These are phyloP conservation scores for Cercophora scortea DNA, from an alignment of 495 filamentous ascomycete species.

Conservation along the genomic window DNA sequence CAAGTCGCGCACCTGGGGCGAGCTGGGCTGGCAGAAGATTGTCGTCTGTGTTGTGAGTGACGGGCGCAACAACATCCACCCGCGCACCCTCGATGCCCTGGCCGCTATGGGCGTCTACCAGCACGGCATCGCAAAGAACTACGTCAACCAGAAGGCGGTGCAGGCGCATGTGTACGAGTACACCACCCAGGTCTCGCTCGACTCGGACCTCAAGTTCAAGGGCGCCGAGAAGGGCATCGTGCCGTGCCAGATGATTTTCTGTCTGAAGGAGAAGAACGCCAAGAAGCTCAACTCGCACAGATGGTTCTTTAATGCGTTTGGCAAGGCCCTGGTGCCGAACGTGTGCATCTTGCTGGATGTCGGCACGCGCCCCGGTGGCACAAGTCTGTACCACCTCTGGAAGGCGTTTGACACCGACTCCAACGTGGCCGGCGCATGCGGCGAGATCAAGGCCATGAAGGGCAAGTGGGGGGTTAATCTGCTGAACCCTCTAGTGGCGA, in stretches of 20 bases:
- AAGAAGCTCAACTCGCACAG: slow-evolving; percentile 98
- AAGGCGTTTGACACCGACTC: slow-evolving; percentile 98
- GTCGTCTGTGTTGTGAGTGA: slow-evolving; percentile 95
- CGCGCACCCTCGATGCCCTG: slow-evolving; percentile 87
- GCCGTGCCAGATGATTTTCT: slow-evolving; percentile 98
- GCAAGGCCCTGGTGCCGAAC: slow-evolving; percentile 84
- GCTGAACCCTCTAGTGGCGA: slow-evolving; percentile 89
- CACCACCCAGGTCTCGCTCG: slow-evolving; percentile 94
- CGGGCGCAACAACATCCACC: slow-evolving; percentile 89
- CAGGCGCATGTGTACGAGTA: slow-evolving; percentile 97
- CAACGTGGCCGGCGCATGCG: slow-evolving; percentile 90
- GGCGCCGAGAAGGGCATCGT: slow-evolving; percentile 98
- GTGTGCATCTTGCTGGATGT: slow-evolving; percentile 96
- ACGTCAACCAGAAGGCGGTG: slow-evolving; percentile 81
- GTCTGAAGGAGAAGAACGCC: slow-evolving; percentile 93
- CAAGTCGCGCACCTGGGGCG: slow-evolving; percentile 93
- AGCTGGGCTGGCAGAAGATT: slow-evolving; percentile 98
- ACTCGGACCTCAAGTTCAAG: slow-evolving; percentile 94
- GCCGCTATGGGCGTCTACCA: slow-evolving; percentile 99
- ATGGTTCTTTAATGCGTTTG: slow-evolving; percentile 99
- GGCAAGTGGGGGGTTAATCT: slow-evolving; percentile 75
- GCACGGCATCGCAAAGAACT: slow-evolving; percentile 96
- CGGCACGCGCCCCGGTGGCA: slow-evolving; percentile 80
- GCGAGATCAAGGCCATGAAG: slow-evolving; percentile 95
- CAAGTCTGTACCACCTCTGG: slow-evolving; percentile 95